phyloP scores from a whole-genome alignment of 176 grass and related monocot species.

The Paspalum notatum region DNA sequence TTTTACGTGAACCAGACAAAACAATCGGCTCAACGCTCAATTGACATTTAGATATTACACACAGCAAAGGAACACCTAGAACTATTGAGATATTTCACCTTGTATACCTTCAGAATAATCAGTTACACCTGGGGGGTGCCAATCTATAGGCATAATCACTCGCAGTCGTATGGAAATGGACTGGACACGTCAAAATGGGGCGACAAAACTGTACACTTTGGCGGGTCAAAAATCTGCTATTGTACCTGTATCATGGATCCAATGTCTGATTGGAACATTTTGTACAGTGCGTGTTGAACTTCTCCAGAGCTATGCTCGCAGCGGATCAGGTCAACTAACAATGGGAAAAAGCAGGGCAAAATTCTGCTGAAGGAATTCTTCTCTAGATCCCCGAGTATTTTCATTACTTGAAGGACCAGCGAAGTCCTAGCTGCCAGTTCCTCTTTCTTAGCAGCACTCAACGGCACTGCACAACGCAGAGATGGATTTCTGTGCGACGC shows the following conservation, averaged over 20 bases:
- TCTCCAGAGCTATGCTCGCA: slow-evolving; percentile 91
- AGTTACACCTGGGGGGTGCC: background rate
- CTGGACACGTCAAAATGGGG: slow-evolving; percentile 5
- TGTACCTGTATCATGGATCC: slow-evolving; percentile 54
- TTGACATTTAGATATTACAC: background rate
- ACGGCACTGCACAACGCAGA: slow-evolving; percentile 65
- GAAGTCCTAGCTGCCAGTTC: slow-evolving; percentile 77
- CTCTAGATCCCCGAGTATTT: slow-evolving; percentile 63
- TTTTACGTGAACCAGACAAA: slow-evolving; percentile 13
- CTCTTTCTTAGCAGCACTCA: slow-evolving; percentile 78
- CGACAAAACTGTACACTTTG: slow-evolving; percentile 14
- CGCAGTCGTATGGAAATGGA: background rate
- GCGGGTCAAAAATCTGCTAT: slow-evolving; percentile 9
- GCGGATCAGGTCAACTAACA: slow-evolving; percentile 81
- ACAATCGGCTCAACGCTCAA: background rate
- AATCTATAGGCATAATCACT: background rate
- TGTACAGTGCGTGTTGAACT: slow-evolving; percentile 66
- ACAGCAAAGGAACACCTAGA: slow-evolving; percentile 15
- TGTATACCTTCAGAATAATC: background rate
- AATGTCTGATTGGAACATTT: slow-evolving; percentile 78
- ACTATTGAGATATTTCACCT: slow-evolving; percentile 31
- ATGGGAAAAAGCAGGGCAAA: slow-evolving; percentile 72
- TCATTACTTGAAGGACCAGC: slow-evolving; percentile 72
- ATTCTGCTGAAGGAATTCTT: slow-evolving; percentile 69
- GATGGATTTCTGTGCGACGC: slow-evolving; percentile 17